Evolutionary conservation across 331 rosid genomes (phyloP), one percentile per base, ranked within the genome.

Genomic region (Cydonia oblonga): DNA sequence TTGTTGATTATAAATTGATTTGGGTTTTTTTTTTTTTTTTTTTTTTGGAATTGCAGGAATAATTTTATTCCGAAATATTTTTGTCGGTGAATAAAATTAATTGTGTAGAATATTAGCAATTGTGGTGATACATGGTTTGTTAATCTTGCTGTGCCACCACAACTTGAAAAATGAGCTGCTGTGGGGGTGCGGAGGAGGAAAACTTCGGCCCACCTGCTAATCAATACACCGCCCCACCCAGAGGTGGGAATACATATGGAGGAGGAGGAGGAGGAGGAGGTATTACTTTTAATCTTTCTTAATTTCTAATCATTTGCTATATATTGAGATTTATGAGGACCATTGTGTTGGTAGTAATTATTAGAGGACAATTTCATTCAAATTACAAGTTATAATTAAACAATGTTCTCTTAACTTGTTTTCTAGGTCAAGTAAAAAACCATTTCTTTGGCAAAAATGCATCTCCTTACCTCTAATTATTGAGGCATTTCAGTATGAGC

Each of bases 181-280:
- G 98, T 58, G 97, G 96, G 79, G 97, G 88, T 70, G 79, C 87
- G 73, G 98, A 92, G 84, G 98, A 92, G 79, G 98, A 92, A 68
- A 80, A 65, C 81, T 83, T 49, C 32, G 96, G 91, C 20, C 96
- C 96, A 30, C 96, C 96, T 19, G 88, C 95, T 24, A 88, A 69
- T 76, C 92, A 85, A 74, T 68, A 69, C 22, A 58, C 85, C 75
- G 93, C 96, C 75, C 98, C 93, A 10, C 85, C 93, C 19, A 79
- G 87, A 84, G 97, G 98, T 60, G 87, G 89, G 18, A 84, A 66
- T 76, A 15, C 96, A 24, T 90, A 88, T 20, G 92, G 92, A 25
- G 95, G 75, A 7, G 87, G 89, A 78, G 56, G 56, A 38, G 42
- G 46, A 40, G 49, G 49, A 42, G 72, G 24, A n/a, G n/a, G n/a